Base-by-base conservation (phyloP, 2,329 filamentous ascomycete genomes). In the Cladosporium sp. region DNA sequence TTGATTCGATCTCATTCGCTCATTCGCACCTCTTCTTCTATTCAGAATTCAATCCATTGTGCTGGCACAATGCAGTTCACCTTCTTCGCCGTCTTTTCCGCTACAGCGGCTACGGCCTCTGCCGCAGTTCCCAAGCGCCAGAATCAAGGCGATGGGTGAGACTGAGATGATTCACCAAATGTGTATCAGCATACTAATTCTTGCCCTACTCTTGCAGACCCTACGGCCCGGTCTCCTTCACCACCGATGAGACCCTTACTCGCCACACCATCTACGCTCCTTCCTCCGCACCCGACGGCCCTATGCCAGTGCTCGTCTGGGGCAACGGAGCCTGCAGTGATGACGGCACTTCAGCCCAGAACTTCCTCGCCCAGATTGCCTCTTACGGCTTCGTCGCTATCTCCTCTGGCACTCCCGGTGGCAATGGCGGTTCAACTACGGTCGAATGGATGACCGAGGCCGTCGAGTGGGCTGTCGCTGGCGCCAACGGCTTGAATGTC, bases 301-400 rank as follows among this genome's bases (percentile, higher is more conserved):
- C 55, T 27, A 50, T 60, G 13, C 60, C 59, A 16, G 58, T 62
- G 1, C 35, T 62, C 4, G 47, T 58, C 20, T 62, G 60, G 60
- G 59, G 58, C 22, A 62, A 62, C 48, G 59, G 60, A 16, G 59
- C 50, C 32, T 62, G 59, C 52, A 50, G 47, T 20, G 50, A 53
- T 20, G 53, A 62, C 12, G 60, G 54, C 7, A 52, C 49, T 9
- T 41, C 43, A 5, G 51, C 56, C 38, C 38, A 22, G 4, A 45
- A 54, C 11, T 48, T 62, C 25, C 53, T 62, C 12, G 46, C 53
- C 13, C 47, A 60, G 30, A 38, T 60, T 30, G 58, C 58, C 22
- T 55, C 52, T 11, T 54, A 60, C 38, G 60, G 60, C 9, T 56
- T 55, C 43, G 29, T 62, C 0, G 58, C 48, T 19, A 60, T 62